phyloP scores from a whole-genome alignment of 345 rosid genomes.

The Brassica napus region Da-Ae NC_063443.1:17651001-17651500 shows the following conservation, averaged over 20 bases:
- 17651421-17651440: conserved; percentile 62
- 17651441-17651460: conserved; percentile 75
- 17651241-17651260: conserved; percentile 43
- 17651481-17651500: conserved; percentile 82
- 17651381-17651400: conserved; percentile 45
- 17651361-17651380: background rate
- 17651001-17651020: conserved; percentile 24
- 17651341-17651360: conserved; percentile 46
- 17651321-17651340: conserved; percentile 59
- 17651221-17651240: conserved; percentile 65
- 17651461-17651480: conserved; percentile 94
- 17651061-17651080: conserved; percentile 36
- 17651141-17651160: conserved; percentile 44
- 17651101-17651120: conserved; percentile 30
- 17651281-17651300: conserved; percentile 42
- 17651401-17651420: conserved; percentile 77
- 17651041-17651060: background rate
- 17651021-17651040: conserved; percentile 8
- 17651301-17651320: conserved; percentile 35
- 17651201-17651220: conserved; percentile 62
- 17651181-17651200: conserved; percentile 41
- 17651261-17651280: conserved; percentile 54
- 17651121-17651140: conserved; percentile 29
- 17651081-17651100: conserved; percentile 29
- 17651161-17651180: conserved; percentile 44